Evolutionary conservation across 352 stramenopile genomes (phyloP), one percentile per base, ranked within the genome.

Genomic region (Pythium phragmiticola): DNA sequence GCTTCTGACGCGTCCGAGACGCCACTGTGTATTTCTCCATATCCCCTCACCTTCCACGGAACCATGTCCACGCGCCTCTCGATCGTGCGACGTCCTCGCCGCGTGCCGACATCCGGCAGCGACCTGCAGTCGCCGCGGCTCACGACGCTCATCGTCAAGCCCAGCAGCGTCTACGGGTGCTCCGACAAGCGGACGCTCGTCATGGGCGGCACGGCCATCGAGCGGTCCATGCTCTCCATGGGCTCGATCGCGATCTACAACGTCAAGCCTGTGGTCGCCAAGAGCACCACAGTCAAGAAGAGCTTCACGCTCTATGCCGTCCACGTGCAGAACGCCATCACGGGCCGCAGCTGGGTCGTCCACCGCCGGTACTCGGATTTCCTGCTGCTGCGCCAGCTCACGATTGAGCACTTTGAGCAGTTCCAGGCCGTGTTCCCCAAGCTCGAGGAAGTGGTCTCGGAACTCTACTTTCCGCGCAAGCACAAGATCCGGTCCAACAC

Each of bases 291-390:
- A 7, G 59, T 65, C 28, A 41, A 53, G 23, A 75, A 72, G 30
- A 57, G 43, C 63, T 67, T 69, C 36, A 75, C 71, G 52, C 48
- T 77, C 26, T 79, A 77, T 57, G 64, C 69, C 21, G 64, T 77
- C 19, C 65, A 76, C 41, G 54, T 76, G 17, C 72, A 77, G 66
- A 79, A 79, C 57, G 69, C 72, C 19, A 71, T 77, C n/a, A 72
- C 69, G 21, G 72, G 72, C 37, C 65, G 69, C 47, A 72, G 59
- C 52, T 79, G 72, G 72, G 60, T 79, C 23, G 69, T 79, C 11
- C 67, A 73, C 51, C 72, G 72, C 8, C 65, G 69, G 16, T 79
- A 77, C 68, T 67, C 69, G 36, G 72, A 79, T 55, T 79, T 79
- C 66, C 21, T 70, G 8, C 23, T 70, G 28, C 67, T 79, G 39